These are phyloP conservation scores for Myochromella boudieri DNA, from an alignment of 768 basidiomycete species.

Conservation along the genomic window DNA sequence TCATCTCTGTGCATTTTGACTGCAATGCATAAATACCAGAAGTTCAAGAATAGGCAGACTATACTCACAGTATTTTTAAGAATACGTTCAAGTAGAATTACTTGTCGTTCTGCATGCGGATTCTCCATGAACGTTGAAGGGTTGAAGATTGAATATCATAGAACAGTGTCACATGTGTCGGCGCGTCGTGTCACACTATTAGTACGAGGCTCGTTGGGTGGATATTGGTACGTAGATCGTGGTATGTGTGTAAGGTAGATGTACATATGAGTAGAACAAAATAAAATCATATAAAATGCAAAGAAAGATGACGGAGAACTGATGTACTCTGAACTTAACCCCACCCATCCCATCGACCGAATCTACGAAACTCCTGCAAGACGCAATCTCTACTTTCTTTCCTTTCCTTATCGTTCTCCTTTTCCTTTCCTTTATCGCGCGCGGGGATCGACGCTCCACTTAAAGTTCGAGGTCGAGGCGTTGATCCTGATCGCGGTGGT, in stretches of 20 bases:
- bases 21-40: conserved; percentile 24
- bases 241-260: conserved; percentile 8
- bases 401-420: conserved; percentile 53
- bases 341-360: conserved; percentile 92
- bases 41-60: not conserved
- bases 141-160: conserved; percentile 2
- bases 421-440: conserved; percentile 64
- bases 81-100: conserved; percentile 86
- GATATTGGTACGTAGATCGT: not conserved
- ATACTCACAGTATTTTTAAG: conserved; percentile 78
- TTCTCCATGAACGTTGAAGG: conserved; percentile 72
- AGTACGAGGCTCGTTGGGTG: not conserved
- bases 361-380: conserved; percentile 76
- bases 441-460: conserved; percentile 53
- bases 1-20: conserved; percentile 93
- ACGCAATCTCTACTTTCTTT: conserved; percentile 67
- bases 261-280: conserved; percentile 7
- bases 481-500: conserved; percentile 41
- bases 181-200: conserved; percentile 15
- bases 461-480: conserved; percentile 46
- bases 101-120: conserved; percentile 91
- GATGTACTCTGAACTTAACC: conserved; percentile 32
- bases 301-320: conserved; percentile 5
- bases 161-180: conserved; percentile 14
- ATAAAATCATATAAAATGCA: conserved; percentile 1